Base-by-base conservation (phyloP, 78 protist species). In the Anaeramoeba ignava region DNA sequence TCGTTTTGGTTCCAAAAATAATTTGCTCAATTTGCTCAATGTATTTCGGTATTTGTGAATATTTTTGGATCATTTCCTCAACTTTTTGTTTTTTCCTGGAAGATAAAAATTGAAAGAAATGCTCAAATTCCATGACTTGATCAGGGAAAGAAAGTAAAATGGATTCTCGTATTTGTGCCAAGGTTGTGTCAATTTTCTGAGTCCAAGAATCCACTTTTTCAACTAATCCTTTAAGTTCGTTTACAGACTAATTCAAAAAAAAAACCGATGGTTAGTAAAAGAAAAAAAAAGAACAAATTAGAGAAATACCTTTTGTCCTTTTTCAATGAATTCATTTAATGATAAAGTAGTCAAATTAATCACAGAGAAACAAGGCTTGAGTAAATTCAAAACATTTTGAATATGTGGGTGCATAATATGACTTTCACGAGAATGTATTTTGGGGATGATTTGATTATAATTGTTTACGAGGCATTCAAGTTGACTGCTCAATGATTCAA, bases 261-360 rank as follows among this genome's bases (percentile, higher is more conserved):
- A 38, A 37, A 38, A 39, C 33, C 2, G n/a, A n/a, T 40, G 1
- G 8, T 12, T 3, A 3, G 33, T 2, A 36, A 40, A 36, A 37
- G 17, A 1, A 2, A 37, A 36, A 3, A 3, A 2, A 39, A 80
- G 33, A 23, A 1, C 1, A 40, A 82, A 82, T 12, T 82, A 38
- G 27, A 31, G 73, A 39, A 82, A 27, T 3, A n/a, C 84, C 8
- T n/a, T 40, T 2, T 3, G 3, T 1, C n/a, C 73, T 38, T 12
- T 3, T 1, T 39, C 41, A 1, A 82, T 1, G 12, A 8, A 82
- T 3, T 27, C 38, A 1, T 3, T 12, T 3, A 82, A 3, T 1
- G 68, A 82, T 2, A 82, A 3, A 2, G 84, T 78, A 38, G 38
- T 39, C 84, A 79, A 82, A 81, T 81, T 81, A 8, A 81, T 34